phyloP scores from a whole-genome alignment of 768 basidiomycete species.

The Saitozyma podzolica region DNA sequence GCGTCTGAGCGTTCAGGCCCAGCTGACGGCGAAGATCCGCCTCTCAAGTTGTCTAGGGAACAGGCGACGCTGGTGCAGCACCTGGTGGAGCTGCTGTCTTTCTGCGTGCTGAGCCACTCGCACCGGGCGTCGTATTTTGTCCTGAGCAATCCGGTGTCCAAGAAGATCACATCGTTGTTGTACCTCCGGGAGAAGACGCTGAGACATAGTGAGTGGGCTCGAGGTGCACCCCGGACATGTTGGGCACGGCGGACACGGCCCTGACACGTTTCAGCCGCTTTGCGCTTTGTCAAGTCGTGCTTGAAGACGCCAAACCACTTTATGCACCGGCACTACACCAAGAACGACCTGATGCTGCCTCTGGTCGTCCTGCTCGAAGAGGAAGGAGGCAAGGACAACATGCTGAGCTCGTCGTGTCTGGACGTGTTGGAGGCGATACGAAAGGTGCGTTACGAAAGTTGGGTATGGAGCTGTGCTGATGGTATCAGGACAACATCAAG shows the following conservation, averaged over 20 bases:
- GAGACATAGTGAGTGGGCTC: conserved; percentile 69
- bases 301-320: conserved; percentile 68
- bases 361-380: conserved; percentile 78
- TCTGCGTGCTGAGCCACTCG: conserved; percentile 81
- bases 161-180: conserved; percentile 73
- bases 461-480: background rate
- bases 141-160: conserved; percentile 73
- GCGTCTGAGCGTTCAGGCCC: background rate
- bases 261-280: conserved; percentile 64
- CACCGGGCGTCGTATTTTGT: conserved; percentile 91
- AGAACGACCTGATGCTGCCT: conserved; percentile 78
- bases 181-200: conserved; percentile 86
- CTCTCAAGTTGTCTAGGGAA: conserved; percentile 59
- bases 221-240: conserved; percentile 3
- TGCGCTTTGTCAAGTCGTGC: conserved; percentile 85
- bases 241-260: background rate
- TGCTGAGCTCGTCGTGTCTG: conserved; percentile 90
- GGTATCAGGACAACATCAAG: conserved; percentile 76
- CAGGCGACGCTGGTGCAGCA: conserved; percentile 81
- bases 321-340: conserved; percentile 73
- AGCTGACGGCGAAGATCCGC: conserved; percentile 4
- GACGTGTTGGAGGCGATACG: conserved; percentile 93
- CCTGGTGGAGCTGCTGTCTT: conserved; percentile 86
- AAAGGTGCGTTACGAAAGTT: conserved; percentile 59
- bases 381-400: conserved; percentile 83